Evolutionary conservation across 2,329 filamentous ascomycete species (phyloP).

Genomic region (Fusarium coicis): DNA sequence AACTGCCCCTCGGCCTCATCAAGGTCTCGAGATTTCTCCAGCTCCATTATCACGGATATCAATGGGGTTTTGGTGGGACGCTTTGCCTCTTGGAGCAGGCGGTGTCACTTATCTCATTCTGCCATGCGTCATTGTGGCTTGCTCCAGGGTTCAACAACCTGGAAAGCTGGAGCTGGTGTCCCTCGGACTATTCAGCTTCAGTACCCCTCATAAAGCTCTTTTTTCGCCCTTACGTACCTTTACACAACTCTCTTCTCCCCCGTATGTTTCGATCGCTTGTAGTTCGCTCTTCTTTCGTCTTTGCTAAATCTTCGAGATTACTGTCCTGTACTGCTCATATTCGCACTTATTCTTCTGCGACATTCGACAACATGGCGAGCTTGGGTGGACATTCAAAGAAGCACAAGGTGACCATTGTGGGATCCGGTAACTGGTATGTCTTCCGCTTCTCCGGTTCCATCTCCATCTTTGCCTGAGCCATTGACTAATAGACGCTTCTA

Average conservation of each 20-base stretch:
- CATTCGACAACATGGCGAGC: conserved; percentile 48
- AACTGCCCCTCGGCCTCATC: conserved; percentile 35
- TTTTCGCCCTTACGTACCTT: conserved; percentile 1
- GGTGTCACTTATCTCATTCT: conserved; percentile 40
- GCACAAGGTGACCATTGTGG: conserved; percentile 93
- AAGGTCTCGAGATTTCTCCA: conserved; percentile 12
- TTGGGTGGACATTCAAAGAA: conserved; percentile 70
- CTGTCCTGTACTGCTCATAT: conserved; percentile 14
- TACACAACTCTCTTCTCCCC: neutral
- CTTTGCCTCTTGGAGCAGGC: conserved; percentile 40
- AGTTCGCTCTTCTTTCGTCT: conserved; percentile 20
- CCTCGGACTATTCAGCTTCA: conserved; percentile 27
- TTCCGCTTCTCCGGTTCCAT: neutral
- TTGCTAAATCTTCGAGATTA: conserved; percentile 26
- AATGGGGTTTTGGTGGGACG: conserved; percentile 44
- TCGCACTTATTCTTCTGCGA: conserved; percentile 29
- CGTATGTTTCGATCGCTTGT: conserved; percentile 42
- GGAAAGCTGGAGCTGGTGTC: conserved; percentile 33
- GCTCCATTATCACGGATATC: conserved; percentile 34
- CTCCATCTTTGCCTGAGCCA: neutral
- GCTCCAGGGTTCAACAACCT: conserved; percentile 45
- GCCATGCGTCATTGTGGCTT: conserved; percentile 46
- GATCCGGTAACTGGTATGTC: conserved; percentile 91
- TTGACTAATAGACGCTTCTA: conserved; percentile 49
- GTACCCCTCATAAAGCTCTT: conserved; percentile 40